Conservation (phyloP, 1,284 basidiomycete species). For the Ceratorhiza oryzae-sativae region DNA sequence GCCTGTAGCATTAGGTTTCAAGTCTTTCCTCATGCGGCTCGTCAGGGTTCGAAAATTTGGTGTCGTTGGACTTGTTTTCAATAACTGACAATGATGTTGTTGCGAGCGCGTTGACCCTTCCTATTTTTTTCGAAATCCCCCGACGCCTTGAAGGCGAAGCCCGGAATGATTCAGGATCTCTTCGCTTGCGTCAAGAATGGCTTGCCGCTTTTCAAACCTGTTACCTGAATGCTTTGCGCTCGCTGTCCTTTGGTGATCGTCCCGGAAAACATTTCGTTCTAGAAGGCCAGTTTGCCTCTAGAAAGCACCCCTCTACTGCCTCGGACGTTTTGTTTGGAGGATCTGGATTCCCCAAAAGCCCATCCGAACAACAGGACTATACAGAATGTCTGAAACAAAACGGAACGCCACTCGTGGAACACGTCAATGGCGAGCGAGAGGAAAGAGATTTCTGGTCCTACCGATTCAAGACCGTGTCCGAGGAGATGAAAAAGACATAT, state of each 20-base stretch:
- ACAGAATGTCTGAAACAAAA: conserved; percentile 48
- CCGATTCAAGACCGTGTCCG: conserved; percentile 71
- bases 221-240: conserved; percentile 60
- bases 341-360: conserved; percentile 70
- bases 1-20: neutral
- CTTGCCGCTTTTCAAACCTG: conserved; percentile 61
- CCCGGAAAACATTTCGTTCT: conserved; percentile 50
- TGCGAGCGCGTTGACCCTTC: conserved; percentile 54
- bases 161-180: conserved; percentile 5
- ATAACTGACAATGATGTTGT: conserved; percentile 56
- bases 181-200: conserved; percentile 53
- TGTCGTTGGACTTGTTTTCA: conserved; percentile 65
- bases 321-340: conserved; percentile 62
- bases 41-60: conserved; percentile 48
- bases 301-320: neutral
- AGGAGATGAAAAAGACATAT: conserved; percentile 55
- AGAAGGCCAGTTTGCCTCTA: conserved; percentile 17
- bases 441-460: conserved; percentile 81
- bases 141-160: conserved; percentile 21
- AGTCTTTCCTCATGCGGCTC: neutral
- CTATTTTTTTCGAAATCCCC: conserved; percentile 51
- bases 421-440: conserved; percentile 64
- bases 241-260: conserved; percentile 58
- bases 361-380: conserved; percentile 60
- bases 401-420: conserved; percentile 46